Percentiles rank a stretch among this genome's conserved stretches.
phyloP scores from a whole-genome alignment of 2,329 filamentous ascomycete species.

The Colletotrichum sidae region DNA sequence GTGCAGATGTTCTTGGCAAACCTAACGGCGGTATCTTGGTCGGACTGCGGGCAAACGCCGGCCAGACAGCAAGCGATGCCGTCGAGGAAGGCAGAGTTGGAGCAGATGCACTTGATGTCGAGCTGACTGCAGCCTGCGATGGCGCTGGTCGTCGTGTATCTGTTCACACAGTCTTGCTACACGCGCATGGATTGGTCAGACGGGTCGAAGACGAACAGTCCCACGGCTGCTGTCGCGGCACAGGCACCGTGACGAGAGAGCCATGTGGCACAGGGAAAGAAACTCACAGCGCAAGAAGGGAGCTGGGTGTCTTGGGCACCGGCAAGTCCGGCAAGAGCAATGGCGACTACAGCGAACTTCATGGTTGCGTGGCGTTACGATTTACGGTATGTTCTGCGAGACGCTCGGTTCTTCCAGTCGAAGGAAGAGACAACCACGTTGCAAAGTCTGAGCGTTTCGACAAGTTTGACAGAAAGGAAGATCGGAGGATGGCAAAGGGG shows the following conservation, averaged over 20 bases:
- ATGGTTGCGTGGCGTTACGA: conserved; percentile 43
- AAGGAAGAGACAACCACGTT: neutral
- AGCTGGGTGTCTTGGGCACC: conserved; percentile 49
- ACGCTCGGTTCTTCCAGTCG: conserved; percentile 2
- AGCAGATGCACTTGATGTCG: conserved; percentile 56
- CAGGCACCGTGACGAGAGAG: conserved; percentile 6
- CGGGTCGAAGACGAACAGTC: neutral
- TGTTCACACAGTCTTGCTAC: conserved; percentile 45
- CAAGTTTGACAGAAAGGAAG: neutral
- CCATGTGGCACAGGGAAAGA: neutral
- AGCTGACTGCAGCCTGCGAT: conserved; percentile 53
- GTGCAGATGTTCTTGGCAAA: conserved; percentile 54
- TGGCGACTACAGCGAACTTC: conserved; percentile 48
- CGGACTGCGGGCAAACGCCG: conserved; percentile 46
- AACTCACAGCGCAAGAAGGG: conserved; percentile 54
- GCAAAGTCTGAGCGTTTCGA: conserved; percentile 19
- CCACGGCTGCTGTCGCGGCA: neutral
- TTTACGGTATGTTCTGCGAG: conserved; percentile 30
- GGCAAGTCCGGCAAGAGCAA: conserved; percentile 47
- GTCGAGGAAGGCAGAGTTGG: conserved; percentile 52
- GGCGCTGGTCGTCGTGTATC: conserved; percentile 46
- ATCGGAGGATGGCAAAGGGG: neutral
- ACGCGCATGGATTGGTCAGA: conserved; percentile 40
- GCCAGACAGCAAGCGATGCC: conserved; percentile 56
- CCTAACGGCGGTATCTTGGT: conserved; percentile 49